phyloP scores from a whole-genome alignment of 495 filamentous ascomycete genomes.

The Chaetomium cochliodes region DNA sequence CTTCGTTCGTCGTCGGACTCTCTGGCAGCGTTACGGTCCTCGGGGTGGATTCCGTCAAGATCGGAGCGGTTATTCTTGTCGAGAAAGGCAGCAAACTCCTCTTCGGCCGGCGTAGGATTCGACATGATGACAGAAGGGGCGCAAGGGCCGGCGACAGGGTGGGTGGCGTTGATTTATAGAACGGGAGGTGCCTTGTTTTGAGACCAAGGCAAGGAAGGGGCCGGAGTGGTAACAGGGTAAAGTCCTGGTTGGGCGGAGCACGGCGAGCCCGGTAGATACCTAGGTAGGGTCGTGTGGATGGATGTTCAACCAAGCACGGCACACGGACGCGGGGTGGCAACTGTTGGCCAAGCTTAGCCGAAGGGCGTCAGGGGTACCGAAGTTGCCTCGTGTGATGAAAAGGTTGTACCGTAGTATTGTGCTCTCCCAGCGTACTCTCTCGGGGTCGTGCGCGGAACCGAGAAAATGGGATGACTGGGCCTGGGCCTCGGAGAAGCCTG shows the following conservation, averaged over 20 bases:
- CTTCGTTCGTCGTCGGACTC: conserved; percentile 46
- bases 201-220: conserved; percentile 21
- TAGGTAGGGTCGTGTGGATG: conserved; percentile 11
- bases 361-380: not conserved
- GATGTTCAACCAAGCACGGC: conserved; percentile 2
- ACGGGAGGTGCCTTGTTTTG: conserved; percentile 21
- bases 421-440: not conserved
- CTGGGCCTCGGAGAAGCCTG: conserved; percentile 6
- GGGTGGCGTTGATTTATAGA: conserved; percentile 23
- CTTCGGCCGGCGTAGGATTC: conserved; percentile 63
- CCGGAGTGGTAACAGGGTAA: conserved; percentile 12
- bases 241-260: conserved; percentile 16
- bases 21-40: conserved; percentile 53
- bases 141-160: conserved; percentile 12
- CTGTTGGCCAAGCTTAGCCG: conserved; percentile 4
- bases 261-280: conserved; percentile 27
- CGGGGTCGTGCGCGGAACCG: conserved; percentile 2
- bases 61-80: conserved; percentile 52
- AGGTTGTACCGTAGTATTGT: not conserved
- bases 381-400: conserved; percentile 1
- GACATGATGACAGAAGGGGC: conserved; percentile 51
- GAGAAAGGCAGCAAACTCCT: conserved; percentile 79
- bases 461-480: conserved; percentile 9
- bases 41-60: conserved; percentile 48
- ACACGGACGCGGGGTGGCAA: conserved; percentile 13